Base-by-base conservation (phyloP, 129 eudicot species). In the Erigeron canadensis region DNA sequence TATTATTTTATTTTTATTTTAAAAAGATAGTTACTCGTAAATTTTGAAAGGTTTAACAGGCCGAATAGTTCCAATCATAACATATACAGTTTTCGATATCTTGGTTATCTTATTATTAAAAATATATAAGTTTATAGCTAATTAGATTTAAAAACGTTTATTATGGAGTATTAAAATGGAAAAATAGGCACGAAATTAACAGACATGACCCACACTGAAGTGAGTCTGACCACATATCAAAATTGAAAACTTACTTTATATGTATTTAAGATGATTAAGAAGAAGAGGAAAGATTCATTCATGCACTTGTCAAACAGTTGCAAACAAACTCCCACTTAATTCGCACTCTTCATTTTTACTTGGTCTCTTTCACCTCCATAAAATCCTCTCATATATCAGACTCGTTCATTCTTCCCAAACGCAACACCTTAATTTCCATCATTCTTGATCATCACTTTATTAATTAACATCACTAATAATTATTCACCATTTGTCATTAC, bases 301-400 rank as follows among this genome's bases (percentile, higher is more conserved):
- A 50, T 47, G 47, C 70, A 75, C 28, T 66, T 67, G 74, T 75
- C 74, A 75, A 75, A 63, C 77, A 72, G 73, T 65, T 78, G 37
- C 62, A 75, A 80, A 80, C 74, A 73, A 81, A 81, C 77, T 81
- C 79, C 80, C 83, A 63, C 72, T 60, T 56, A 63, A 72, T 17
- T 83, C 82, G 89, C 48, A 72, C 61, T 79, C 58, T 74, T 70
- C 72, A 45, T 43, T 82, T 81, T 81, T 78, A 88, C 95, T 81
- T 28, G 12, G 82, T 88, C 95, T 78, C 72, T 56, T 53, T 28
- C n/a, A 63, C 73, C 81, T 38, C 85, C 87, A 59, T 80, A 80
- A 81, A 70, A 86, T 78, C 74, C 83, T 70, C 84, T 47, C 69
- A 65, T 68, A 79, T 76, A 70, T 64, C 71, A 65, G 64, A 67